Evolutionary conservation across 2,329 filamentous ascomycete species (phyloP).

Genomic region (Pseudogymnoascus sp.): DNA sequence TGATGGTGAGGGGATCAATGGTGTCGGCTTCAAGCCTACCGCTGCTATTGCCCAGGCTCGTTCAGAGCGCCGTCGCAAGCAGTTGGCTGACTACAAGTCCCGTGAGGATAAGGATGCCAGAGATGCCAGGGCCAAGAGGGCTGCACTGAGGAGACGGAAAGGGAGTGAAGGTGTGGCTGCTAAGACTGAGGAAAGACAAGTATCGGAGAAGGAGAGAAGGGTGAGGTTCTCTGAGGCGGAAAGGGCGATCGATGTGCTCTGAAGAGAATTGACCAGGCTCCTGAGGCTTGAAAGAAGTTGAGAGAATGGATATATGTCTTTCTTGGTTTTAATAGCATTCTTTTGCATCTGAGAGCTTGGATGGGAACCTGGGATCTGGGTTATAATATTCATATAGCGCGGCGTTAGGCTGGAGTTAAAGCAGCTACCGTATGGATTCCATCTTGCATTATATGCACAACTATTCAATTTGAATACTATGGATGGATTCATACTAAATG

Average conservation of each 20-base stretch:
- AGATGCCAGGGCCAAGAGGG: slow-evolving; percentile 49
- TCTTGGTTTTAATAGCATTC: background rate
- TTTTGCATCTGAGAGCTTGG: background rate
- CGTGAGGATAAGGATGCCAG: slow-evolving; percentile 53
- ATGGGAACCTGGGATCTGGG: background rate
- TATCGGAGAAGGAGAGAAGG: slow-evolving; percentile 20
- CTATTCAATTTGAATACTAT: background rate
- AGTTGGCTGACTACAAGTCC: slow-evolving; percentile 53
- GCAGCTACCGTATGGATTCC: background rate
- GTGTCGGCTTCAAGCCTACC: slow-evolving; percentile 58
- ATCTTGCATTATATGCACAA: background rate
- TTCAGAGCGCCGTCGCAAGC: slow-evolving; percentile 47
- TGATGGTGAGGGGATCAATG: slow-evolving; percentile 59
- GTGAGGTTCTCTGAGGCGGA: slow-evolving; percentile 24
- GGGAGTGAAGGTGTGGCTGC: slow-evolving; percentile 11
- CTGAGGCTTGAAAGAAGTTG: background rate
- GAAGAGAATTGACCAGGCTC: background rate
- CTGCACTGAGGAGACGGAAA: slow-evolving; percentile 36
- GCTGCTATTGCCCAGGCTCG: slow-evolving; percentile 51
- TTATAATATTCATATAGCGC: background rate
- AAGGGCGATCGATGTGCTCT: slow-evolving; percentile 6
- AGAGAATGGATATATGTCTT: background rate
- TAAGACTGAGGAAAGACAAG: slow-evolving; percentile 12
- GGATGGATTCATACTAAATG: background rate
- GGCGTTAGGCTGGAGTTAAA: background rate